A percentile compares a stretch with the other conserved stretches of the same genome.
These are phyloP conservation scores for Avena sativa DNA, from an alignment of 176 grass and related monocot genomes.

Conservation along the genomic window DNA sequence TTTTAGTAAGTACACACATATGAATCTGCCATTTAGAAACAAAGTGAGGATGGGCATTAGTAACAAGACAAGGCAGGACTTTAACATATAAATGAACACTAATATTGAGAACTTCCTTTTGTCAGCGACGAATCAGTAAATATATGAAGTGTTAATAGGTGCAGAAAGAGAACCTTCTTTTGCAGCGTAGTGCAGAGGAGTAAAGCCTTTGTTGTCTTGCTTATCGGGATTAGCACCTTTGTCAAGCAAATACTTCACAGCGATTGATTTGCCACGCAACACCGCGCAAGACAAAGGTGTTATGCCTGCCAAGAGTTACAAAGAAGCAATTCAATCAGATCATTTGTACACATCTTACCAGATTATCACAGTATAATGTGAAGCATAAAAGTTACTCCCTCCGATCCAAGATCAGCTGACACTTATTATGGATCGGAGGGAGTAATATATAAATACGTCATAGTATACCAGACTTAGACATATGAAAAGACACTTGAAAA, in stretches of 20 bases:
- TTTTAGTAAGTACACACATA: background rate
- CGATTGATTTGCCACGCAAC: constrained; percentile 24
- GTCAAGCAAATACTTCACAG: constrained; percentile 46
- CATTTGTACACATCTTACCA: background rate
- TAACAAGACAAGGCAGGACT: background rate
- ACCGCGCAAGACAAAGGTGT: constrained; percentile 49
- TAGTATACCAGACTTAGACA: background rate
- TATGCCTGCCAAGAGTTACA: constrained; percentile 35
- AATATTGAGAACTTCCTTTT: background rate
- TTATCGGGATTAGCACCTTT: constrained; percentile 49
- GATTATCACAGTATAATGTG: constrained; percentile 5
- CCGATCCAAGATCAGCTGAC: too few relatives aligned
- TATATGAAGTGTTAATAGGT: constrained; percentile 12
- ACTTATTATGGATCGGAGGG: too few relatives aligned
- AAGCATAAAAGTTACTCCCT: background rate
- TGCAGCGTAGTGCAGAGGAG: constrained; percentile 46
- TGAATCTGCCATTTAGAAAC: background rate
- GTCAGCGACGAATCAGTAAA: background rate
- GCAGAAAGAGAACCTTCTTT: constrained; percentile 36
- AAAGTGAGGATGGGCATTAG: constrained; percentile 11
- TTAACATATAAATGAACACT: background rate
- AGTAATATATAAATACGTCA: background rate
- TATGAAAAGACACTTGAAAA: background rate
- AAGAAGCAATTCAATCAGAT: constrained; percentile 9
- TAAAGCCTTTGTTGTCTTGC: constrained; percentile 31